These are phyloP conservation scores for Aspergillus carlsbadensis DNA, from an alignment of 495 filamentous ascomycete species.

Conservation along the genomic window DNA sequence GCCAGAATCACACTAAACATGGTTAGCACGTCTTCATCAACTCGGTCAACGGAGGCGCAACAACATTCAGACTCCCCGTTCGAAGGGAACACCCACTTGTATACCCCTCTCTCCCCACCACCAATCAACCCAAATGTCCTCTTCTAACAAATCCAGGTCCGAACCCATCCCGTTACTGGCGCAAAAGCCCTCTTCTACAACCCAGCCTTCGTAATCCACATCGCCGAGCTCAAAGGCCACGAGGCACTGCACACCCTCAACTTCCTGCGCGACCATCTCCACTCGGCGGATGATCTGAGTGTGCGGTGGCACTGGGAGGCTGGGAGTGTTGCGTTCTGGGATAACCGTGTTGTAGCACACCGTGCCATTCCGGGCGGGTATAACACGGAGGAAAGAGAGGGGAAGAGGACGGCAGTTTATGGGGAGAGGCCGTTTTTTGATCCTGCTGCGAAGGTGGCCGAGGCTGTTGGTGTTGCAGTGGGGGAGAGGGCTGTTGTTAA, in stretches of 20 bases:
- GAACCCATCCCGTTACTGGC: background rate
- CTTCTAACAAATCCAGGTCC: background rate
- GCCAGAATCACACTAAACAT: background rate
- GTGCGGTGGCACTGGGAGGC: conserved; percentile 9
- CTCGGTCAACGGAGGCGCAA: background rate
- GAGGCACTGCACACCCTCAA: background rate
- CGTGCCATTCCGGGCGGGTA: conserved; percentile 1
- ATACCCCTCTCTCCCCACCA: background rate
- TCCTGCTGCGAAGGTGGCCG: background rate
- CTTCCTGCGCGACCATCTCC: conserved; percentile 9
- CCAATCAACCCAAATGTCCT: background rate
- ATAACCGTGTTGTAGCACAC: conserved; percentile 3
- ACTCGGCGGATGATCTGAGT: background rate
- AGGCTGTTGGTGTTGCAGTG: background rate
- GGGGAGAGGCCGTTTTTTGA: conserved; percentile 9
- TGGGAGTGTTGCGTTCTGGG: conserved; percentile 9
- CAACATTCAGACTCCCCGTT: background rate
- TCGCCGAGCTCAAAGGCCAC: background rate
- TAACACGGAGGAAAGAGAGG: conserved; percentile 8
- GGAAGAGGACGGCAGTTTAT: background rate
- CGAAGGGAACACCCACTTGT: conserved; percentile 9
- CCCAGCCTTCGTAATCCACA: conserved; percentile 3
- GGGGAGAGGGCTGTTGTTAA: background rate
- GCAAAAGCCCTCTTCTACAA: conserved; percentile 6
- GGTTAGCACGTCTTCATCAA: background rate